A percentile compares a stretch with the other conserved stretches of the same genome.
phyloP scores from a whole-genome alignment of 192 early-diverging fungal genomes.

The Entophlyctis luteolus region DNA sequence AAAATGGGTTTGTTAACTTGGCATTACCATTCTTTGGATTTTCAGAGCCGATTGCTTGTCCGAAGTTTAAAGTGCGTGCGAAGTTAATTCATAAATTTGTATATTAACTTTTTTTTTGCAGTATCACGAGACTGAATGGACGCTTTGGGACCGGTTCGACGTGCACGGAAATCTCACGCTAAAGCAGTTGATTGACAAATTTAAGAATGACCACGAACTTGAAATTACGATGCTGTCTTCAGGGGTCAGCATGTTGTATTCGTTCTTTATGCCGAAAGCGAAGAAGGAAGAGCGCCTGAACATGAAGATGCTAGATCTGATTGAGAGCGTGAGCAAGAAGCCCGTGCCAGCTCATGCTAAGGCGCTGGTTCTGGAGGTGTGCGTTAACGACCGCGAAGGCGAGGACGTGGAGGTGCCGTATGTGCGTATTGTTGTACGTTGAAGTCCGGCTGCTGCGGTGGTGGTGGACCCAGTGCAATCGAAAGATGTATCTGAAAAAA shows the following conservation, averaged over 20 bases:
- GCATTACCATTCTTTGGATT: constrained; percentile 98
- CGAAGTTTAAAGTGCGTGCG: constrained; percentile 60
- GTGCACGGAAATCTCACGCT: constrained; percentile 79
- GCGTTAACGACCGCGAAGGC: constrained; percentile 78
- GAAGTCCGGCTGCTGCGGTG: no score
- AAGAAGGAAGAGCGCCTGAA: constrained; percentile 75
- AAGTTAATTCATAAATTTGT: background rate
- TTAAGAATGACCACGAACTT: constrained; percentile 75
- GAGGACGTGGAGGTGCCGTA: constrained; percentile 78
- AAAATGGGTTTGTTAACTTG: constrained; percentile 98
- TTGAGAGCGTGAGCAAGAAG: constrained; percentile 81
- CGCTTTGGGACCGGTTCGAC: constrained; percentile 94
- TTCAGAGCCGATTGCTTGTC: constrained; percentile 93
- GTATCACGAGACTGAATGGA: constrained; percentile 84
- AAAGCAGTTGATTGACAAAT: constrained; percentile 82
- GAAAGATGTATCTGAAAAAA: no score
- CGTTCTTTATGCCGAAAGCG: constrained; percentile 81
- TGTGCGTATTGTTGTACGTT: constrained; percentile 37
- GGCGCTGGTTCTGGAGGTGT: constrained; percentile 79
- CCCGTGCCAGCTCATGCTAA: constrained; percentile 80
- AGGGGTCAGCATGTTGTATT: constrained; percentile 89
- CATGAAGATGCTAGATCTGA: constrained; percentile 78
- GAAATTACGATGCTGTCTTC: constrained; percentile 90
- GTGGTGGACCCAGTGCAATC: no score
- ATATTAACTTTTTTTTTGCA: background rate